These are phyloP conservation scores for Anisodus tanguticus DNA, from an alignment of 257 asterid species.

Conservation along the genomic window DNA sequence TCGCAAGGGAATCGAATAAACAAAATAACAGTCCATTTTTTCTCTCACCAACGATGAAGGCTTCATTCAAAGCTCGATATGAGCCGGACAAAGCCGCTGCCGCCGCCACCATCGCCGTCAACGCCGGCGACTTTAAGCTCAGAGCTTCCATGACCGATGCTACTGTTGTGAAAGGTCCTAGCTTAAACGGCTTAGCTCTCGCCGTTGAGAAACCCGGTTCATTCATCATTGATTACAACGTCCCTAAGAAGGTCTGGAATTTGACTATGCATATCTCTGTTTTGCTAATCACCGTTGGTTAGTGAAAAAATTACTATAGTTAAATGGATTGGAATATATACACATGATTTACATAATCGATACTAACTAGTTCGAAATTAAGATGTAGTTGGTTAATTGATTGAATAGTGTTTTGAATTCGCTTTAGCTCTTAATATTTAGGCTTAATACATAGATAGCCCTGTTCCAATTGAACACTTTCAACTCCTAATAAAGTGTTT, in stretches of 20 bases:
- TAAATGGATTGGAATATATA: background rate
- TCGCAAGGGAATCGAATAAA: slow-evolving; percentile 17
- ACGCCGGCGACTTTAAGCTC: slow-evolving; percentile 90
- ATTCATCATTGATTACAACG: slow-evolving; percentile 84
- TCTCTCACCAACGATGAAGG: slow-evolving; percentile 51
- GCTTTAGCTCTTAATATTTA: background rate
- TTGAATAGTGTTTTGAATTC: background rate
- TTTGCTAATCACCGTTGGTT: background rate
- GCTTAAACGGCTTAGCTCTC: slow-evolving; percentile 73
- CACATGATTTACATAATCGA: background rate
- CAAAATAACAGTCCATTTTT: background rate
- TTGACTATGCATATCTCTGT: background rate
- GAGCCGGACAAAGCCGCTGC: slow-evolving; percentile 76
- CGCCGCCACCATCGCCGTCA: slow-evolving; percentile 70
- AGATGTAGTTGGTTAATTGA: background rate
- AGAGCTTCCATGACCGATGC: slow-evolving; percentile 91
- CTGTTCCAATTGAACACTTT: too few relatives aligned
- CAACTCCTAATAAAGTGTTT: too few relatives aligned
- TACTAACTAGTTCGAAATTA: background rate
- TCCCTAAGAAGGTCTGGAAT: slow-evolving; percentile 68
- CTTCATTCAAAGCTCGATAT: slow-evolving; percentile 76
- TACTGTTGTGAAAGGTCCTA: slow-evolving; percentile 82
- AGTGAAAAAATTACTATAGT: background rate
- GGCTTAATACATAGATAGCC: too few relatives aligned
- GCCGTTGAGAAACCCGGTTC: slow-evolving; percentile 88